Evolutionary conservation across 805 yeast species (phyloP).

Genomic region (Yamadazyma akitaensis): DNA sequence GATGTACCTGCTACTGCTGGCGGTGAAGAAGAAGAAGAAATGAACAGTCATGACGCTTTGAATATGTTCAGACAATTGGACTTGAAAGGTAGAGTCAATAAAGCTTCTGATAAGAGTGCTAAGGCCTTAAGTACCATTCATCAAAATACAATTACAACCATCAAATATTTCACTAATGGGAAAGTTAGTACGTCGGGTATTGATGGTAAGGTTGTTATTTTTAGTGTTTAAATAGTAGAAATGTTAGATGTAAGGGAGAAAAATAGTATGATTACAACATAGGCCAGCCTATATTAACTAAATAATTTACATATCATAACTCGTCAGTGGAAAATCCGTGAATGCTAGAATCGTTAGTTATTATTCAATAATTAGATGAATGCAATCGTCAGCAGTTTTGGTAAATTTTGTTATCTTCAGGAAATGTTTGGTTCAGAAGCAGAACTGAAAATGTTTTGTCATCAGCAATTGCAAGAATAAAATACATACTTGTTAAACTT

Average conservation of each 20-base stretch:
- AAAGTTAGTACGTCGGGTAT: conserved; percentile 71
- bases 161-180: conserved; percentile 46
- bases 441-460: conserved; percentile 81
- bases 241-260: neutral
- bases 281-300: neutral
- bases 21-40: conserved; percentile 47
- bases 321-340: neutral
- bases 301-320: neutral
- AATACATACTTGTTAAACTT: conserved; percentile 6
- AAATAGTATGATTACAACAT: neutral
- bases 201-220: conserved; percentile 89
- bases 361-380: neutral
- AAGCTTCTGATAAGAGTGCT: conserved; percentile 24
- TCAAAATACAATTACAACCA: conserved; percentile 80
- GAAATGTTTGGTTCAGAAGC: conserved; percentile 78
- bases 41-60: conserved; percentile 71
- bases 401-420: conserved; percentile 72
- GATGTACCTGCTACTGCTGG: conserved; percentile 42
- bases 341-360: neutral
- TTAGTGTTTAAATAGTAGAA: conserved; percentile 25
- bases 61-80: conserved; percentile 95
- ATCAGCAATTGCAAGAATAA: conserved; percentile 40
- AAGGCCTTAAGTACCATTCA: conserved; percentile 69
- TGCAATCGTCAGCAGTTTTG: conserved; percentile 45
- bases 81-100: conserved; percentile 76